Base-by-base conservation (phyloP, 1,139 yeast genomes). In the Taphrina confusa region DNA sequence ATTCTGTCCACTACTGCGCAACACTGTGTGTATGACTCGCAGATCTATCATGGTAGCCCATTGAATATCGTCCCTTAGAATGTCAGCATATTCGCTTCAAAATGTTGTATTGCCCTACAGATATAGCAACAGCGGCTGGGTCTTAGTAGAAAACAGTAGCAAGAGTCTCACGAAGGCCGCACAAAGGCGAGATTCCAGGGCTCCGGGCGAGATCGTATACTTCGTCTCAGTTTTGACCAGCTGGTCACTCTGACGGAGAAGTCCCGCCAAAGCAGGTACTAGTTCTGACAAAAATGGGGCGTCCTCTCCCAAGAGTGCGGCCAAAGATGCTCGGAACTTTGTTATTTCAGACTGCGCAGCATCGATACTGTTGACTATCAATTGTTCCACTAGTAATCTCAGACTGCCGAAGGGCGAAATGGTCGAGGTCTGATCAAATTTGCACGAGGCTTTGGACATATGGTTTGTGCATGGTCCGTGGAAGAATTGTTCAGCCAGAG, bases 11-110 rank as follows among this genome's bases (percentile, higher is more conserved):
- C 11, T 22, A 4, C 33, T 33, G 11, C 25, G 3, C 1, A 49
- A 6, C 14, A 49, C 27, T 6, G 25, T 28, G 3, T 22, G 44
- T 11, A 49, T 33, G 30, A 49, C 31, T 1, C 42, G 28, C 40
- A 49, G 14, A 20, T 33, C 54, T 8, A 27, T 18, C 20, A 22
- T 20, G n/a, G 42, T 16, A 4, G 54, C 40, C 42, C 54, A 34
- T 20, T 49, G 54, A n/a, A 49, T 36, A 36, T 49, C 54, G n/a
- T 49, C 54, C 30, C 40, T 49, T 23, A 49, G 12, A 14, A 30
- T 2, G n/a, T 37, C n/a, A 14, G 23, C 8, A 5, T 6, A 9
- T 37, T 18, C 9, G 9, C 31, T 8, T 8, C 33, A 30, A 12
- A 8, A 30, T 30, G 12, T 3, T 20, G 25, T 27, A 12, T 18